Conservation (phyloP, 2,329 filamentous ascomycete genomes). For the Penicillium sp. region DNA sequence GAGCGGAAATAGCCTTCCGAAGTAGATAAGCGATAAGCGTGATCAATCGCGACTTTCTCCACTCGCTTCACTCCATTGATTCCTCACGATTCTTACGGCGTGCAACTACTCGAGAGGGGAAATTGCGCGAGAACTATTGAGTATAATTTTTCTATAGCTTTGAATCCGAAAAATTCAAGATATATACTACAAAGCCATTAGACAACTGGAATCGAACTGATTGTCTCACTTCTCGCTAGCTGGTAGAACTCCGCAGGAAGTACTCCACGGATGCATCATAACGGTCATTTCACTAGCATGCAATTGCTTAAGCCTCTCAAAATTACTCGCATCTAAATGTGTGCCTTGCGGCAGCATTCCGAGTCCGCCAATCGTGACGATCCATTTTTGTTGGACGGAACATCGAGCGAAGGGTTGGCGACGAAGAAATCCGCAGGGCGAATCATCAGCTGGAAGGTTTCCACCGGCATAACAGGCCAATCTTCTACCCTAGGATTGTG, state of each 20-base stretch:
- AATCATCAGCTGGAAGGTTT: slow-evolving; percentile 42
- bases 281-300: background rate
- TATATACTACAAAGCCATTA: background rate
- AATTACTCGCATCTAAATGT: slow-evolving; percentile 19
- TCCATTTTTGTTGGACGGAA: slow-evolving; percentile 44
- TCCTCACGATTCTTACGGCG: background rate
- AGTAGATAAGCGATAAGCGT: background rate
- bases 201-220: background rate
- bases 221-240: background rate
- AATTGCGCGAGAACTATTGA: too few species aligned
- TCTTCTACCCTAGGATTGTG: slow-evolving; percentile 47
- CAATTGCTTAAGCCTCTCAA: background rate
- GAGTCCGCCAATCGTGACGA: slow-evolving; percentile 31
- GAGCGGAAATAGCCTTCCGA: background rate
- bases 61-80: background rate
- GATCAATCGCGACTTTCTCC: background rate
- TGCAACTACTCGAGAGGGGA: too few species aligned
- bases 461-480: slow-evolving; percentile 46
- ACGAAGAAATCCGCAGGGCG: slow-evolving; percentile 56
- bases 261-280: background rate
- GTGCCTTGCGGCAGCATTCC: slow-evolving; percentile 34
- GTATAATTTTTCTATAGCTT: background rate
- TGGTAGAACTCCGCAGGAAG: background rate
- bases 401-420: slow-evolving; percentile 54
- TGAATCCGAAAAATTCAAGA: background rate